phyloP scores from a whole-genome alignment of 2,329 filamentous ascomycete species.

The Aspergillus neotritici region DNA sequence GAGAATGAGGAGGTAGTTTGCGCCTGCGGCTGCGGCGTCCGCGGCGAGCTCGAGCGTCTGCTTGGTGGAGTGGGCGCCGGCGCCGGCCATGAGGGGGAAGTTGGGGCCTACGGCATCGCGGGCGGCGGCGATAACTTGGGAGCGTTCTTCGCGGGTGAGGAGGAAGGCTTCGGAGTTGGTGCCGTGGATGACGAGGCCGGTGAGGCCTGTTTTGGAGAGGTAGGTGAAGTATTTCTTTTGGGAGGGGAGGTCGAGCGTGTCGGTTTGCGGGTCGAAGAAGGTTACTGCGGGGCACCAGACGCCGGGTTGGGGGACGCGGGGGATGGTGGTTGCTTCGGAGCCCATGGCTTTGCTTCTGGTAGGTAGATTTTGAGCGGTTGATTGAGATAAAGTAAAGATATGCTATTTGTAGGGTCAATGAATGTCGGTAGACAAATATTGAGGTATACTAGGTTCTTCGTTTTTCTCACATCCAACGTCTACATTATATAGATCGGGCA shows the following conservation, averaged over 20 bases:
- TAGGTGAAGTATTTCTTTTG: conserved; percentile 51
- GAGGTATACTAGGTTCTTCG: too few relatives aligned
- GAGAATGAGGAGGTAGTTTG: conserved; percentile 57
- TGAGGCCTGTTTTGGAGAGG: conserved; percentile 46
- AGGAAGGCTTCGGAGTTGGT: conserved; percentile 55
- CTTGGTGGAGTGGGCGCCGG: conserved; percentile 58
- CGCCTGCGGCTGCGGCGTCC: conserved; percentile 57
- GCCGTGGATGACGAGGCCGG: conserved; percentile 50
- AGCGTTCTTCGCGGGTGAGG: conserved; percentile 55
- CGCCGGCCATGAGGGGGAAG: conserved; percentile 59
- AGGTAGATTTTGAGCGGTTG: not conserved
- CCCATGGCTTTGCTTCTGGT: conserved; percentile 7
- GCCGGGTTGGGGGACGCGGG: conserved; percentile 27
- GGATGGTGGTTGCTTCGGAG: conserved; percentile 8
- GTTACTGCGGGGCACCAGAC: conserved; percentile 52
- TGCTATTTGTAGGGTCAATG: too few relatives aligned
- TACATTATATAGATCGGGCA: too few relatives aligned
- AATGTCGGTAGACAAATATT: too few relatives aligned
- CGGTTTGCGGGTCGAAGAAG: conserved; percentile 48
- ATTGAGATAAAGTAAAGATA: not conserved
- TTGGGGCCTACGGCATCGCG: conserved; percentile 48
- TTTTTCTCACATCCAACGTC: too few relatives aligned
- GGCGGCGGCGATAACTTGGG: conserved; percentile 52
- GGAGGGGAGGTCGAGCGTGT: conserved; percentile 44
- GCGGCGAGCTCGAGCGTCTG: conserved; percentile 56